Base-by-base conservation (phyloP, 1,284 basidiomycete genomes). In the Malassezia brasiliensis region DNA sequence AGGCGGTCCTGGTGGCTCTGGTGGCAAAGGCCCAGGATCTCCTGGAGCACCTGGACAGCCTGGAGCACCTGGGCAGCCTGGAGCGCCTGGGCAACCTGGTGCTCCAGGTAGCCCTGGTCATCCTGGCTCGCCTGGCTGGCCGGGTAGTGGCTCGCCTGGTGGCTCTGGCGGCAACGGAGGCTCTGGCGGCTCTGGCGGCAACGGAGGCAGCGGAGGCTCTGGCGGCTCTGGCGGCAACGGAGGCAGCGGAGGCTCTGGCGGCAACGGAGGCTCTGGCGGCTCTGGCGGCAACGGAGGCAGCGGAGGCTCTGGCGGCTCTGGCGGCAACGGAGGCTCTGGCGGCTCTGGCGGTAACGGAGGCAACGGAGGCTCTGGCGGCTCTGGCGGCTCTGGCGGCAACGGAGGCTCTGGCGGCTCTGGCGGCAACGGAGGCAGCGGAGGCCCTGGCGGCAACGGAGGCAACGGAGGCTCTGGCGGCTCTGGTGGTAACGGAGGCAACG, bases 321-420 rank as follows among this genome's bases (percentile, higher is more conserved):
- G 41, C 15, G 50, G 50, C 8, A 52, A 52, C 17, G 50, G 50
- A 3, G 50, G 50, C 39, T 14, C 6, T 14, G 60, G 31, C 6
- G 31, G 31, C 6, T 11, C 7, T 32, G 31, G 31, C 11, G 31
- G 39, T 41, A 3, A 8, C 37, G 37, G 37, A 8, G 37, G 37
- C n/a, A 10, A 41, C 25, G 41, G 41, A n/a, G 41, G 41, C 15
- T 25, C 19, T 42, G 39, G 49, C 15, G 8, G 37, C 3, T 6
- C 5, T 31, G 36, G 22, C 35, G 17, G 36, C 22, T 5, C 10
- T 11, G 38, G 38, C 19, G 48, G 48, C 48, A 40, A 39, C 32
- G 22, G 36, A 25, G 42, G 42, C 20, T 15, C 42, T 31, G 17
- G 17, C 28, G 42, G 41, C 9, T 25, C 40, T 17, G 40, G 40